phyloP scores from a whole-genome alignment of 2,329 filamentous ascomycete genomes.

The Claviceps fusiformis region DNA sequence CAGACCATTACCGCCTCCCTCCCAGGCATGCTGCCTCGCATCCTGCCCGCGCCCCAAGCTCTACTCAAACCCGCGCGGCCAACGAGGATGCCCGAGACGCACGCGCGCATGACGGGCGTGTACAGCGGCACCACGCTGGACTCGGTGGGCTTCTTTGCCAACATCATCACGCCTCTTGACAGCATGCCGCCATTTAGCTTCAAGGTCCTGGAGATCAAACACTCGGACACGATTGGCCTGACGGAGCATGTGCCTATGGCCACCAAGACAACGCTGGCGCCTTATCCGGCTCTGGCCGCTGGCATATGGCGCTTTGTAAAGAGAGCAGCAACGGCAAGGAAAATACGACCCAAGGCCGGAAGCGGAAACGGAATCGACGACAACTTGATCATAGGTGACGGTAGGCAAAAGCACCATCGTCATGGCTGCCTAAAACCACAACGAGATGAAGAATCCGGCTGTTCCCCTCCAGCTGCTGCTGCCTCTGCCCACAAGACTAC shows the following conservation, averaged over 20 bases:
- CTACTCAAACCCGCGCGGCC: slow-evolving; percentile 44
- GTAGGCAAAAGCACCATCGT: not conserved
- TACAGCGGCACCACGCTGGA: slow-evolving; percentile 40
- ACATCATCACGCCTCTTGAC: slow-evolving; percentile 44
- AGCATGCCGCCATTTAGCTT: slow-evolving; percentile 33
- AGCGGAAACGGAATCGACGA: not conserved
- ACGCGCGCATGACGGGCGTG: slow-evolving; percentile 43
- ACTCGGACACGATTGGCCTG: slow-evolving; percentile 17
- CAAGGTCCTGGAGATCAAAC: slow-evolving; percentile 33
- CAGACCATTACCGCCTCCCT: slow-evolving; percentile 46
- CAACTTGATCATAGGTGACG: not conserved
- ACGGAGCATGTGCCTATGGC: not conserved
- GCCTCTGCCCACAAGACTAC: not conserved
- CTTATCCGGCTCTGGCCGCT: not conserved
- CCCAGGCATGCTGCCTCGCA: slow-evolving; percentile 43
- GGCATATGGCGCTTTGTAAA: not conserved
- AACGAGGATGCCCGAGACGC: slow-evolving; percentile 38
- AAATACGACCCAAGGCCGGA: not conserved
- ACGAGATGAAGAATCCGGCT: slow-evolving; percentile 1
- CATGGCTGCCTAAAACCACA: not conserved
- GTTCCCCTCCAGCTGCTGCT: not conserved
- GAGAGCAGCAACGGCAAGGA: not conserved
- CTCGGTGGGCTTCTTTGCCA: slow-evolving; percentile 47
- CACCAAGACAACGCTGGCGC: not conserved
- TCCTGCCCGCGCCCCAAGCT: slow-evolving; percentile 49